Evolutionary conservation across 2,329 filamentous ascomycete species (phyloP).

Genomic region (Rhinocladiella similis): DNA sequence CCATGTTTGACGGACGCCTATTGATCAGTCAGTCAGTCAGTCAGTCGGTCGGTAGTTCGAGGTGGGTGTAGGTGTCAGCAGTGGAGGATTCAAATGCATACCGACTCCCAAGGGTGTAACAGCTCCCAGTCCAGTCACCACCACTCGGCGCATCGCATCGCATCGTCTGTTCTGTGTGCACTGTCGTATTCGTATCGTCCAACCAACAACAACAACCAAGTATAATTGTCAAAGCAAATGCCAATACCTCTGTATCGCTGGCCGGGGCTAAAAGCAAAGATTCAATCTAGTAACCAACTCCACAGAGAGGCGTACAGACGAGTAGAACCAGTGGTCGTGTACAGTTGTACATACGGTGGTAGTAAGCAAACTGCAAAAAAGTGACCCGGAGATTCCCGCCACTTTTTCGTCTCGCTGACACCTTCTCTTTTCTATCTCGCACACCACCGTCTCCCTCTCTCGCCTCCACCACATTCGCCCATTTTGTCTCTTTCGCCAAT

Average conservation of each 20-base stretch:
- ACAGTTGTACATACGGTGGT: no score
- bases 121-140: slow-evolving; percentile 80
- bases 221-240: not conserved
- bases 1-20: slow-evolving; percentile 76
- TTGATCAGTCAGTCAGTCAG: not conserved
- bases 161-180: no score
- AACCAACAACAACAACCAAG: no score
- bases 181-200: no score
- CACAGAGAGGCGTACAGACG: no score
- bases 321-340: no score
- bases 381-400: slow-evolving; percentile 4
- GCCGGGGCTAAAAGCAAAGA: no score
- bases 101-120: slow-evolving; percentile 81
- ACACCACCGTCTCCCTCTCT: not conserved
- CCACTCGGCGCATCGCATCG: slow-evolving; percentile 60
- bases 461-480: not conserved
- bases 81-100: slow-evolving; percentile 34
- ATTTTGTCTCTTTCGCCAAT: not conserved
- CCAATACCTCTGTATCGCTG: not conserved
- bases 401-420: slow-evolving; percentile 7
- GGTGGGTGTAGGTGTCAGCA: not conserved
- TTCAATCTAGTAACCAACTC: no score
- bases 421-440: slow-evolving; percentile 4
- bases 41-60: no score
- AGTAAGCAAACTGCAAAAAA: not conserved